Base-by-base conservation (phyloP, 768 basidiomycete genomes). In the Lactarius akahatsu region DNA sequence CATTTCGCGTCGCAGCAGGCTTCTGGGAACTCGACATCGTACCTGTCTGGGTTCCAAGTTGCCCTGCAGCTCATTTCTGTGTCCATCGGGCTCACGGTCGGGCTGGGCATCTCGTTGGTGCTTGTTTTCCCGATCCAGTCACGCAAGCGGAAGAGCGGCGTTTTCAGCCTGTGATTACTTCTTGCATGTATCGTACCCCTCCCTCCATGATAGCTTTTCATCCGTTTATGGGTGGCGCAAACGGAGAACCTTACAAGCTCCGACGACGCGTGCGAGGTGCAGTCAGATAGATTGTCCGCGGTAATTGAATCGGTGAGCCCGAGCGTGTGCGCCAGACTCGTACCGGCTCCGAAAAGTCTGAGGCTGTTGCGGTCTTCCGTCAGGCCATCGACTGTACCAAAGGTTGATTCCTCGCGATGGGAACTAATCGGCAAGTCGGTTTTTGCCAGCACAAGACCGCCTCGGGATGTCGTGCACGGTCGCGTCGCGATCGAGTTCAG, bases 21-120 rank as follows among this genome's bases (percentile, higher is more conserved):
- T 28, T 76, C 80, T 7, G 86, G 85, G 16, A 80, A 80, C 38
- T 77, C 82, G 20, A 68, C 71, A 0, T 82, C 87, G 2, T 92
- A 91, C 74, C 72, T 85, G 28, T 83, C 85, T 23, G 90, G 88
- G 0, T 93, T 93, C 78, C 80, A 83, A 72, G 89, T 89, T 4
- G 91, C 90, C 5, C 78, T 90, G 69, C 89, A 89, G 74, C 79
- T 94, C 45, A 85, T 94, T 34, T 83, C 87, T 9, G 91, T 93
- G 11, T 85, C 88, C 20, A 86, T 94, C 72, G 91, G 85, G 7
- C 76, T 90, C n/a, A 90, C 91, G 0, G 89, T 95, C 68, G 92
- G 92, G 5, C 77, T 93, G 5, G 89, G 90, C 16, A 81, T 91
- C 45, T 83, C 88, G 4, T 78, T 91, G 26, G 86, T 85, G 1